Percentiles rank a stretch among this genome's conserved stretches.
These are phyloP conservation scores for Cladophialophora carrionii DNA, from an alignment of 2,329 filamentous ascomycete species.

Conservation along the genomic window DNA sequence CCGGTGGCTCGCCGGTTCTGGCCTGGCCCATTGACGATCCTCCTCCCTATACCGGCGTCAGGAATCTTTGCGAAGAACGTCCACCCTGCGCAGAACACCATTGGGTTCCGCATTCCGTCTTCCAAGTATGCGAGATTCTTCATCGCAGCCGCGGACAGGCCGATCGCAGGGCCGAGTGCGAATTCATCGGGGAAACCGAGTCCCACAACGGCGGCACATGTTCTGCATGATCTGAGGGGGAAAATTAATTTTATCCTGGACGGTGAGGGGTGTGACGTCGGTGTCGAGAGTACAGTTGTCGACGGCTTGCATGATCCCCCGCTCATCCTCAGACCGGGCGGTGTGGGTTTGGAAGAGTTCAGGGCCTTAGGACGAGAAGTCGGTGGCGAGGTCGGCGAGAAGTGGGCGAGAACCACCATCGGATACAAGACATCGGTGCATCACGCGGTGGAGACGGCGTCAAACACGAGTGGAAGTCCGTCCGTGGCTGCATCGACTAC, in stretches of 20 bases:
- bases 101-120: constrained; percentile 87
- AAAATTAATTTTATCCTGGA: constrained; percentile 86
- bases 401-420: constrained; percentile 74
- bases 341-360: constrained; percentile 60
- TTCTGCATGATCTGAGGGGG: constrained; percentile 79
- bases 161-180: constrained; percentile 87
- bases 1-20: constrained; percentile 82
- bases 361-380: constrained; percentile 71
- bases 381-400: constrained; percentile 61
- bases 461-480: not conserved
- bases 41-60: constrained; percentile 72
- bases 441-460: not conserved
- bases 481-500: constrained; percentile 1
- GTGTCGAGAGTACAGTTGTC: constrained; percentile 95
- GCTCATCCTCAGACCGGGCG: constrained; percentile 80
- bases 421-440: constrained; percentile 64
- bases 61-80: constrained; percentile 81
- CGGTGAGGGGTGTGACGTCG: constrained; percentile 81
- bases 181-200: constrained; percentile 94
- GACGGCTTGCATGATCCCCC: constrained; percentile 84
- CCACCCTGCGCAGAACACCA: constrained; percentile 79
- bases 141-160: constrained; percentile 75
- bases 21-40: constrained; percentile 91
- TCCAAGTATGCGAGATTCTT: constrained; percentile 82
- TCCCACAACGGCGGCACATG: constrained; percentile 87